Conservation (phyloP, 108 stramenopile species). For the Skeletonema tropicum region DNA sequence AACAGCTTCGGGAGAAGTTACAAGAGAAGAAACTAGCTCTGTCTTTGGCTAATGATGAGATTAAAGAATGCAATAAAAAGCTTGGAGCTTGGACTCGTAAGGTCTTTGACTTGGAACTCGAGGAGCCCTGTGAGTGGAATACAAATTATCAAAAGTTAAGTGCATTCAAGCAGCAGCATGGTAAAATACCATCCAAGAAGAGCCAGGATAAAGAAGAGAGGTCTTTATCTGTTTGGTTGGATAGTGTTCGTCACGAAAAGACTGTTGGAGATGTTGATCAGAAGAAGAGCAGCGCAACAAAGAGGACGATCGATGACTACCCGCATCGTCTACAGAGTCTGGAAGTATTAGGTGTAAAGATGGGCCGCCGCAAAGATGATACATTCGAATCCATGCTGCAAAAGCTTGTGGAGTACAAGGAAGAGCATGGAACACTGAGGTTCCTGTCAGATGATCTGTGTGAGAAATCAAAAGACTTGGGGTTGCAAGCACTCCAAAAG, state of each 20-base stretch:
- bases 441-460: slow-evolving; percentile 58
- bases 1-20: slow-evolving; percentile 17
- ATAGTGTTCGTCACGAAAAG: slow-evolving; percentile 10
- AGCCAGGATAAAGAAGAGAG: slow-evolving; percentile 29
- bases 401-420: slow-evolving; percentile 58
- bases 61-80: slow-evolving; percentile 4
- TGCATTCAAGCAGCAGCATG: slow-evolving; percentile 16
- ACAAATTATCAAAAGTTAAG: slow-evolving; percentile 24
- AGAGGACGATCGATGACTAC: slow-evolving; percentile 28
- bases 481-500: slow-evolving; percentile 33
- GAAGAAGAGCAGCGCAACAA: slow-evolving; percentile 1
- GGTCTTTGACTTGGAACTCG: slow-evolving; percentile 46
- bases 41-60: slow-evolving; percentile 31
- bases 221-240: slow-evolving; percentile 32
- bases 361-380: slow-evolving; percentile 12
- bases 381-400: slow-evolving; percentile 61
- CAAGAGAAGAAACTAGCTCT: slow-evolving; percentile 40
- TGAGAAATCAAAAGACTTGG: slow-evolving; percentile 27
- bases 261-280: slow-evolving; percentile 18
- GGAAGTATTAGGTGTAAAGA: slow-evolving; percentile 13
- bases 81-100: slow-evolving; percentile 36
- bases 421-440: slow-evolving; percentile 48
- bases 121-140: slow-evolving; percentile 46
- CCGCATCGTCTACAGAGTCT: slow-evolving; percentile 40
- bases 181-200: slow-evolving; percentile 36